Base-by-base conservation (phyloP, 257 asterid genomes). In the Plantago major region DNA sequence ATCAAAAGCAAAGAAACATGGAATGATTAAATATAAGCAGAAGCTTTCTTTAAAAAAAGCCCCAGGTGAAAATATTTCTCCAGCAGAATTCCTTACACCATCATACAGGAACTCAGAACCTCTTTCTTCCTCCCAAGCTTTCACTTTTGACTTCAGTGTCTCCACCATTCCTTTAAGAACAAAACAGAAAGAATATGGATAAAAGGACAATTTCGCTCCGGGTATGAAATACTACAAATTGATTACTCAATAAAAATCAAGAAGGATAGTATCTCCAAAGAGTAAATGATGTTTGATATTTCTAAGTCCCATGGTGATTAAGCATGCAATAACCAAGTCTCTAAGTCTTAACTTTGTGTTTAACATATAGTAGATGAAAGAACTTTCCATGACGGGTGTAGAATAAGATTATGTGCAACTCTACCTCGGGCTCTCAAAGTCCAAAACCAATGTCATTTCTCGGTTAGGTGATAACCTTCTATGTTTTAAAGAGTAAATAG, bases 121-220 rank as follows among this genome's bases (percentile, higher is more conserved):
- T 79, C 88, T 70, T 79, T 84, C 94, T 38, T 67, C 68, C 82
- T 83, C 87, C 99, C 97, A 89, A 51, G 85, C 82, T 59, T 79
- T 81, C 53, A 78, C 86, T 73, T 81, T 89, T 60, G 74, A 71
- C 66, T 80, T 79, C 74, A 89, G 75, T 15, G 72, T 50, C 55
- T 92, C 97, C 68, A 86, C 74, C 93, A 89, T 89, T 71, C 80
- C 97, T 87, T 61, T 11, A 64, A 28, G 6, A 40, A 53, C 60
- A 69, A 53, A 53, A 47, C 53, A 38, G 37, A 17, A 42, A 58
- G 46, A 3, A 45, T 11, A 55, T 2, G 13, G 60, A 13, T 40
- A 49, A 53, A 50, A 40, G 15, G 22, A 30, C 44, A 49, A 49
- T 28, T 43, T 22, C 38, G 48, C 12, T 42, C 26, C 42, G 15